A percentile compares a stretch with the other conserved stretches of the same genome.
phyloP scores from a whole-genome alignment of 2,329 filamentous ascomycete genomes.

The Penicillium sp. region DNA sequence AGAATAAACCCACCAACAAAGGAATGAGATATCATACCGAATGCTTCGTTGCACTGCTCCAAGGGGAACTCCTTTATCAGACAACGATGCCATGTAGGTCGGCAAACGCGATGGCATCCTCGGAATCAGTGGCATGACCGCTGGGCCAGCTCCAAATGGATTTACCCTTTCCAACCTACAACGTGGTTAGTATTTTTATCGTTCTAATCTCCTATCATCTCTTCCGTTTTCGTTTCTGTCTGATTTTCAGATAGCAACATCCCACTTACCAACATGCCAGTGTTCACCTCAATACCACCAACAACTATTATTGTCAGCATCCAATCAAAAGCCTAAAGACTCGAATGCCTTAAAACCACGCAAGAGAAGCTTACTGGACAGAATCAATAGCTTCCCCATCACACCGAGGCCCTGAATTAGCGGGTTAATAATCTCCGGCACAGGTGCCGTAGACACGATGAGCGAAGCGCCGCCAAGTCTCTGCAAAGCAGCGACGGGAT shows the following conservation, averaged over 20 bases:
- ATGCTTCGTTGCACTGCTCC: neutral
- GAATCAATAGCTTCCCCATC: conserved; percentile 15
- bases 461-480: neutral
- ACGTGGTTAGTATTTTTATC: neutral
- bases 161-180: neutral
- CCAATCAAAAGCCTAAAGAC: neutral
- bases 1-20: too few relatives aligned
- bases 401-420: conserved; percentile 23
- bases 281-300: neutral
- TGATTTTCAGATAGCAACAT: neutral
- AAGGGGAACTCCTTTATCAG: conserved; percentile 54
- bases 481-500: neutral
- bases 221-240: neutral
- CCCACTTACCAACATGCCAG: neutral
- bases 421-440: conserved; percentile 33
- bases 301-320: neutral
- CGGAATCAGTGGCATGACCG: conserved; percentile 53
- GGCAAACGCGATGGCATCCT: conserved; percentile 50
- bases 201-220: neutral
- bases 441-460: conserved; percentile 37
- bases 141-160: conserved; percentile 46
- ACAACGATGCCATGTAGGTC: conserved; percentile 52
- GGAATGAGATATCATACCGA: neutral
- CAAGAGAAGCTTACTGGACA: neutral
- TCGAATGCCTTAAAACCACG: neutral